phyloP scores from a whole-genome alignment of 306 rosid species.

The Pueraria montana region DNA sequence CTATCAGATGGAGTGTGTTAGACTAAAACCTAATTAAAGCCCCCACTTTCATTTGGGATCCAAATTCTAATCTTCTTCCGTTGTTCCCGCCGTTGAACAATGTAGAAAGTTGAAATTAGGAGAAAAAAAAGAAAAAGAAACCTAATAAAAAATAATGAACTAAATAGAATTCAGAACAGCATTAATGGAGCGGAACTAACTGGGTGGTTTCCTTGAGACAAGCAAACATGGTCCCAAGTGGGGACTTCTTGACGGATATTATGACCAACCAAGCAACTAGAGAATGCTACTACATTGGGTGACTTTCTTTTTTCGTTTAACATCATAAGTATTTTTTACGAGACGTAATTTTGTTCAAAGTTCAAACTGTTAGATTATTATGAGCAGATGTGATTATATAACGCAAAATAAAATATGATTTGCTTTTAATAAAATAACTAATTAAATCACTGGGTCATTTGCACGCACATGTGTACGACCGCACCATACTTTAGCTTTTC shows the following conservation, averaged over 20 bases:
- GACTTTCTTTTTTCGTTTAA: background rate
- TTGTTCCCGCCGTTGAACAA: slow-evolving; percentile 62
- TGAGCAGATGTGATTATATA: no score
- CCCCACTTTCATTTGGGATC: slow-evolving; percentile 36
- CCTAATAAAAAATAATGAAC: background rate
- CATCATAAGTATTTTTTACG: no score
- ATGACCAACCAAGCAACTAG: slow-evolving; percentile 39
- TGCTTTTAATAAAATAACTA: background rate
- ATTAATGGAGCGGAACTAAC: slow-evolving; percentile 40
- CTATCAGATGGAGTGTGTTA: background rate
- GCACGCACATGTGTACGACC: background rate
- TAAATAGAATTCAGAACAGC: slow-evolving; percentile 19
- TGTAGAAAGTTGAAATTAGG: slow-evolving; percentile 38
- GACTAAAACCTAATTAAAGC: slow-evolving; percentile 28
- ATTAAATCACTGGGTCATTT: background rate
- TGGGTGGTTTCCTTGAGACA: slow-evolving; percentile 33
- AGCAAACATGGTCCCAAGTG: slow-evolving; percentile 52
- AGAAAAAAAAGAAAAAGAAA: background rate
- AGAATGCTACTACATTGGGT: slow-evolving; percentile 29
- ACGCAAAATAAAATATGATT: no score
- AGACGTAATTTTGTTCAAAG: no score
- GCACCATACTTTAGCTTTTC: slow-evolving; percentile 17
- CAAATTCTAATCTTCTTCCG: slow-evolving; percentile 48
- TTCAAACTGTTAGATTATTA: no score
- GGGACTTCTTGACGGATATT: slow-evolving; percentile 39